These are phyloP conservation scores for Didymella exigua DNA, from an alignment of 2,329 filamentous ascomycete species.

Conservation along the genomic window DNA sequence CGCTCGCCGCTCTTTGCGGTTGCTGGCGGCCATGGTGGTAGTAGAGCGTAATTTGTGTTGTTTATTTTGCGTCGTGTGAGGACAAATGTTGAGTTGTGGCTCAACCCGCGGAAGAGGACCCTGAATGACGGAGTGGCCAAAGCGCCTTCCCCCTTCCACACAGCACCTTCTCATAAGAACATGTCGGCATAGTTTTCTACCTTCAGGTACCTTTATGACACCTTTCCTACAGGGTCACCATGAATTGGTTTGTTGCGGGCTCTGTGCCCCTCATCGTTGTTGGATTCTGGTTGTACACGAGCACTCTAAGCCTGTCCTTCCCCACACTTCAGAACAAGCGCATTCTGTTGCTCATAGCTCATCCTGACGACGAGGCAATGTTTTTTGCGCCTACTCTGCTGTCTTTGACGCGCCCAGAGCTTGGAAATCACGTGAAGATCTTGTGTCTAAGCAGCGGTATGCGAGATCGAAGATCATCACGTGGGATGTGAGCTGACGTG, in stretches of 20 bases:
- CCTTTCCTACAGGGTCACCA: constrained; percentile 17
- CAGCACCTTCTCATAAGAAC: neutral
- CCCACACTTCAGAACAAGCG: constrained; percentile 79
- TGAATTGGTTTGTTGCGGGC: constrained; percentile 51
- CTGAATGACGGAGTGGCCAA: constrained; percentile 23
- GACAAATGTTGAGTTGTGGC: constrained; percentile 29
- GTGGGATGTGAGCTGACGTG: neutral
- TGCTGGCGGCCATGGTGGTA: constrained; percentile 40
- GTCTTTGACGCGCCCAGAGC: constrained; percentile 77
- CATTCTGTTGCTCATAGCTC: constrained; percentile 90
- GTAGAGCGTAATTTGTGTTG: neutral
- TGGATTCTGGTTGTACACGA: constrained; percentile 55
- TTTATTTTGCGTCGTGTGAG: constrained; percentile 12
- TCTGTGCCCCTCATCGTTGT: constrained; percentile 51
- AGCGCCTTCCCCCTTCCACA: constrained; percentile 18
- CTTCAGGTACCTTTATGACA: too few relatives aligned
- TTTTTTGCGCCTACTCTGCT: constrained; percentile 93
- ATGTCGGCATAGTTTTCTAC: neutral
- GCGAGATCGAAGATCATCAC: constrained; percentile 5
- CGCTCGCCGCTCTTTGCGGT: constrained; percentile 55
- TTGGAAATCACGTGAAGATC: constrained; percentile 92
- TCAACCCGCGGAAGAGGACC: constrained; percentile 20
- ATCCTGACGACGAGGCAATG: constrained; percentile 99
- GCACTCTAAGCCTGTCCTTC: constrained; percentile 56
- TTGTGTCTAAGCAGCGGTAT: constrained; percentile 85